phyloP scores from a whole-genome alignment of 371 early-diverging fungal genomes.

The Mucor mucedo region DNA sequence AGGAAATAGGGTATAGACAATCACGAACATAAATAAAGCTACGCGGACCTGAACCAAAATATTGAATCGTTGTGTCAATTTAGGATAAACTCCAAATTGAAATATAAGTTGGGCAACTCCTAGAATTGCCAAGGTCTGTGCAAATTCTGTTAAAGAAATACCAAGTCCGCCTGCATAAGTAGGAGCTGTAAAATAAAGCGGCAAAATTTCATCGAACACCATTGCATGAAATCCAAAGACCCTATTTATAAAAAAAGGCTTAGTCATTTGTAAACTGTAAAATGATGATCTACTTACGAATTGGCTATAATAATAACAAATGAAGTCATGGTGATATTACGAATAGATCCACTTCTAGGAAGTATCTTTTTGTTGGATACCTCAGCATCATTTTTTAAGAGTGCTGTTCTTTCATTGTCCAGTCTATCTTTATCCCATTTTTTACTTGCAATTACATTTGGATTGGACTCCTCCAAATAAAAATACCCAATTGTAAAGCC shows the following conservation, averaged over 20 bases:
- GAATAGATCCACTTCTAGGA: conserved; percentile 18
- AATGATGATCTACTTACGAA: conserved; percentile 31
- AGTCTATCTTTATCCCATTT: conserved; percentile 14
- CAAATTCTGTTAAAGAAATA: conserved; percentile 46
- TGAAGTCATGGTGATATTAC: conserved; percentile 31
- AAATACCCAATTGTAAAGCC: conserved; percentile 74
- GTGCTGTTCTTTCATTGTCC: conserved; percentile 10
- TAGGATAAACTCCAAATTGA: conserved; percentile 63
- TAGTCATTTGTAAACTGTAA: not conserved
- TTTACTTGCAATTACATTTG: conserved; percentile 27
- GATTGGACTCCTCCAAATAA: conserved; percentile 78
- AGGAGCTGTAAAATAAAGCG: conserved; percentile 67
- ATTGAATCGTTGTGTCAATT: conserved; percentile 42
- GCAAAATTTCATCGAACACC: conserved; percentile 77
- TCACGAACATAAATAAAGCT: conserved; percentile 44
- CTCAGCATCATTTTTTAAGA: conserved; percentile 5
- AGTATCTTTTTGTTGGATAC: not conserved
- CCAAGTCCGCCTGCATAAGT: conserved; percentile 54
- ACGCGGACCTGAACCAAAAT: conserved; percentile 41
- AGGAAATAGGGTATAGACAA: conserved; percentile 53
- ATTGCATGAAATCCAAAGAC: conserved; percentile 71
- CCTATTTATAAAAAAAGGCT: conserved; percentile 12
- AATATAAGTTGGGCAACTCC: conserved; percentile 56
- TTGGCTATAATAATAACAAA: conserved; percentile 45
- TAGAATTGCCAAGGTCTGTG: conserved; percentile 48